phyloP scores from a whole-genome alignment of 345 rosid genomes.

The Populus pruinosa region DNA sequence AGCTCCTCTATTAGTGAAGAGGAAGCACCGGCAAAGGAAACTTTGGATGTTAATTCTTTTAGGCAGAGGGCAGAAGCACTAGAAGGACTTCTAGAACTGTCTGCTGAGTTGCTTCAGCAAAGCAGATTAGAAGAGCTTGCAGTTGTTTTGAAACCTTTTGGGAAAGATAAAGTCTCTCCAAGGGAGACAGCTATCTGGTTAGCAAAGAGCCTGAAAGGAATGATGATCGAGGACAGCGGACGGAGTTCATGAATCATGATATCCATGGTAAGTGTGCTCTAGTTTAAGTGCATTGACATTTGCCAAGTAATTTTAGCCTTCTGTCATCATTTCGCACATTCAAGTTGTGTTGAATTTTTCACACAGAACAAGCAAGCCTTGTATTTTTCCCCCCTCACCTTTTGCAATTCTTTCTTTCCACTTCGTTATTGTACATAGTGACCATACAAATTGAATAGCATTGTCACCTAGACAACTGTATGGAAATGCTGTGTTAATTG shows the following conservation, averaged over 20 bases:
- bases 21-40: constrained; percentile 63
- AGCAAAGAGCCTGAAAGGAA: constrained; percentile 90
- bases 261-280: constrained; percentile 29
- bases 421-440: constrained; percentile 36
- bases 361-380: constrained; percentile 9
- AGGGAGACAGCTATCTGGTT: constrained; percentile 99
- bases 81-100: constrained; percentile 87
- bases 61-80: constrained; percentile 98
- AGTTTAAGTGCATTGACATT: neutral
- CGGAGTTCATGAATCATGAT: constrained; percentile 41
- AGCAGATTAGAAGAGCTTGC: constrained; percentile 87
- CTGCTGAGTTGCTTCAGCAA: constrained; percentile 86
- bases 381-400: neutral
- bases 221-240: constrained; percentile 79
- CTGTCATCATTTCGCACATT: constrained; percentile 14
- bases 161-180: constrained; percentile 92
- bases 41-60: constrained; percentile 72
- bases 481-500: constrained; percentile 16
- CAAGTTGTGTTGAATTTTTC: constrained; percentile 14
- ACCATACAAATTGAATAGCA: constrained; percentile 21
- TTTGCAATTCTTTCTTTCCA: constrained; percentile 28
- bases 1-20: constrained; percentile 40
- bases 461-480: constrained; percentile 19
- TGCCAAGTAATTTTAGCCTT: constrained; percentile 11
- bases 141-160: constrained; percentile 90